Evolutionary conservation across 2,329 filamentous ascomycete genomes (phyloP), one percentile per base, ranked within the genome.

Genomic region (Lizonia empirigonia): DNA sequence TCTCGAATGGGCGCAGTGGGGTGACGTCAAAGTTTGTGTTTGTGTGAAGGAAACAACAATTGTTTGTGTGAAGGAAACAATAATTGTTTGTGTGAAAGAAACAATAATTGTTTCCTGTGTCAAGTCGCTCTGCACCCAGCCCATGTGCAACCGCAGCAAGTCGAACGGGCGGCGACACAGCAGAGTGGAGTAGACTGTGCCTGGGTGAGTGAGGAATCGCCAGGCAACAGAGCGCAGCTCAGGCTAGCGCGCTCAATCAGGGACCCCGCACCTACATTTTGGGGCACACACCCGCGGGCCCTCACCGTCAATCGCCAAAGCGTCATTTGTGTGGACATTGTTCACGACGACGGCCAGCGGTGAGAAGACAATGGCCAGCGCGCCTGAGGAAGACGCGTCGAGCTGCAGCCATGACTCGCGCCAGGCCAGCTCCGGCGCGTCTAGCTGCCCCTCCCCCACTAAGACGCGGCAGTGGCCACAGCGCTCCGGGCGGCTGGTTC

Each of bases 381-480:
- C 15, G 3, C 15, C 20, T 16, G 22, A 42, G 15, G 19, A 16
- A 36, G 52, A 44, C 46, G 41, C 37, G 41, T 39, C 45, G 41
- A 50, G 29, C 34, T 40, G 16, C 35, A 15, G 18, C 23, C 36
- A 46, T 45, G 48, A 51, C 30, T 40, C 41, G 41, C 49, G 49
- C 41, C 41, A 42, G 19, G 15, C 47, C 47, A 24, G 24, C 41
- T 41, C 18, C 44, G 36, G 37, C 49, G 49, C 41, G 41, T 32
- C 37, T 41, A 46, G 35, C n/a, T 32, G 55, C 63, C 55, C 60
- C 63, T 58, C 57, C 51, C 56, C 54, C 49, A 44, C 51, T 39
- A 50, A 44, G 49, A 24, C 16, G 52, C 57, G 54, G 57, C 51
- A 57, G 50, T 57, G 48, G 41, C 39, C 50, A n/a, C n/a, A 51